Evolutionary conservation across 495 filamentous ascomycete species (phyloP).

Genomic region (Peziza echinospora): DNA sequence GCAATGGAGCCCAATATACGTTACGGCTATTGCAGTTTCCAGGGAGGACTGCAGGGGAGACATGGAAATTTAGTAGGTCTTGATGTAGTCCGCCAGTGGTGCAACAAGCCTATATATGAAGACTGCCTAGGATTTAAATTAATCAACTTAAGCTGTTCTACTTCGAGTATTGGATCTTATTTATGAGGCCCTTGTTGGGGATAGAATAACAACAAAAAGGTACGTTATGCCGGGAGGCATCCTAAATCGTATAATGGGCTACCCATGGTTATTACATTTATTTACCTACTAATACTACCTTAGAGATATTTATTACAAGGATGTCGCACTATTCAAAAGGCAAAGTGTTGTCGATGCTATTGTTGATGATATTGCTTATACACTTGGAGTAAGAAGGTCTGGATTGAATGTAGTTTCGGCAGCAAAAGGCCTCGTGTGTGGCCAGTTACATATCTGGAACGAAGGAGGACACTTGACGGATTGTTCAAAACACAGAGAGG

Average conservation of each 20-base stretch:
- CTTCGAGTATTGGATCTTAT: neutral
- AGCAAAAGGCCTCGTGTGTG: constrained; percentile 49
- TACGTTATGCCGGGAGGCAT: neutral
- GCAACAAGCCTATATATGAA: no score
- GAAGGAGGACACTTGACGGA: neutral
- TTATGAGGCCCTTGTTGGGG: neutral
- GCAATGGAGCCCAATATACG: neutral
- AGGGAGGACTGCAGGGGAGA: neutral
- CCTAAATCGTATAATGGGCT: no score
- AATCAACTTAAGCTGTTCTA: neutral
- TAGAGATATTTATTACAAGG: constrained; percentile 74
- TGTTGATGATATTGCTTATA: constrained; percentile 69
- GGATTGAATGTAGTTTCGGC: constrained; percentile 49
- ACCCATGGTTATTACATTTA: no score
- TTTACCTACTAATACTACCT: no score
- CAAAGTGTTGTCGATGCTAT: constrained; percentile 55
- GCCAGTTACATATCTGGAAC: constrained; percentile 23
- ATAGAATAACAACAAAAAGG: neutral
- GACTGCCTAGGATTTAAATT: neutral
- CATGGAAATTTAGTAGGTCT: neutral
- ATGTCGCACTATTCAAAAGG: constrained; percentile 54
- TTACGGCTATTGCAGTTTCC: neutral
- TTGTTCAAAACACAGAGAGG: neutral
- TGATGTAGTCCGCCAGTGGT: no score
- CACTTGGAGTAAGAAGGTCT: constrained; percentile 39